A percentile compares a stretch with the other conserved stretches of the same genome.
Conservation (phyloP, 2,329 filamentous ascomycete species). For the Colletotrichum sp. region DNA sequence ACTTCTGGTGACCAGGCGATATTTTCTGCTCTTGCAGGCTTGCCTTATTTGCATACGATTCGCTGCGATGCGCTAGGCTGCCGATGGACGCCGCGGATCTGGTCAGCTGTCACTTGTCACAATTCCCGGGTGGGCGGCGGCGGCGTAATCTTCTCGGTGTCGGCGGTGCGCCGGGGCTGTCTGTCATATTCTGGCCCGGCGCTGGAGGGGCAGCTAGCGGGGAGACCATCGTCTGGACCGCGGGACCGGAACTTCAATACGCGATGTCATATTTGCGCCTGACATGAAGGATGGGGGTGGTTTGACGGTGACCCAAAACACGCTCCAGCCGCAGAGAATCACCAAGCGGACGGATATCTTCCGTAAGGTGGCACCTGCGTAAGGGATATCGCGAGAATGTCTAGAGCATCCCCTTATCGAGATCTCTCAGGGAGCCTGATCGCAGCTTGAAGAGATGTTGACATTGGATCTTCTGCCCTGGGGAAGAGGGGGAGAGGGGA, state of each 20-base stretch:
- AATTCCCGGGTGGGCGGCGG: neutral
- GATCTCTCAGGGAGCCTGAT: neutral
- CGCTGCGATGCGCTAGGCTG: neutral
- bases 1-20: neutral
- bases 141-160: neutral
- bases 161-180: neutral
- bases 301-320: neutral
- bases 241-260: neutral
- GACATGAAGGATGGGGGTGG: neutral
- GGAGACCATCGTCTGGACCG: neutral
- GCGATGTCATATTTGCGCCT: neutral
- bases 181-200: neutral
- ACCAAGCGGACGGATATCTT: neutral
- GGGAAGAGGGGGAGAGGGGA: neutral
- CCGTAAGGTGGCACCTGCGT: neutral
- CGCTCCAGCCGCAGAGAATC: neutral
- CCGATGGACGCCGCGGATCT: constrained; percentile 3
- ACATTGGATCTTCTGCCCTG: neutral
- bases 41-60: neutral
- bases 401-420: neutral
- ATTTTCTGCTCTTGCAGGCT: neutral
- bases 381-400: constrained; percentile 1
- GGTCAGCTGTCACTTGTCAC: constrained; percentile 9
- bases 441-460: neutral
- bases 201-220: neutral